Percentiles rank a stretch among this genome's conserved stretches.
These are phyloP conservation scores for Mycena chlorophos DNA, from an alignment of 768 basidiomycete genomes.

Conservation along the genomic window DNA sequence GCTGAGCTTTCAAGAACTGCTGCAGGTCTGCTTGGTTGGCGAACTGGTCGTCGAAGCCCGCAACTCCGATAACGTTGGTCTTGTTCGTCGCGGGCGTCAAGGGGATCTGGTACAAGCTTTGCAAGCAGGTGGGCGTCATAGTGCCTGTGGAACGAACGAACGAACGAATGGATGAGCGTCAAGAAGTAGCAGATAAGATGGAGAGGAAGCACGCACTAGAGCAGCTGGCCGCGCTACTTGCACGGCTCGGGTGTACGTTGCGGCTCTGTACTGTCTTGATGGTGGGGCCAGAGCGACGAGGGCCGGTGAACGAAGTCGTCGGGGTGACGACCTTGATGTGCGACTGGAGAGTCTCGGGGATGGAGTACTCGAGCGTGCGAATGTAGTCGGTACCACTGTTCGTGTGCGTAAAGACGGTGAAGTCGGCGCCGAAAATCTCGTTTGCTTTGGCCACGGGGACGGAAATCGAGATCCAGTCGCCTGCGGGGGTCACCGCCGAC, in stretches of 20 bases:
- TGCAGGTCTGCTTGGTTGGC: slow-evolving; percentile 24
- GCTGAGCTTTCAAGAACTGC: slow-evolving; percentile 27
- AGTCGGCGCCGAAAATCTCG: slow-evolving; percentile 25
- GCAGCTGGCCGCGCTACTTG: no score
- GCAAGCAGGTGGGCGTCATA: slow-evolving; percentile 30
- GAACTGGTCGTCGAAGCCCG: slow-evolving; percentile 25
- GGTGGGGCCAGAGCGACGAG: slow-evolving; percentile 5
- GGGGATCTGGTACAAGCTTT: slow-evolving; percentile 30
- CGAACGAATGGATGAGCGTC: no score
- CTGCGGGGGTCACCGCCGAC: slow-evolving; percentile 22
- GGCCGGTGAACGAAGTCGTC: slow-evolving; percentile 23
- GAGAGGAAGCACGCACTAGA: no score
- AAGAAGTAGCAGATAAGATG: no score
- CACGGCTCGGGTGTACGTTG: not conserved
- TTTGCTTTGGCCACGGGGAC: slow-evolving; percentile 27
- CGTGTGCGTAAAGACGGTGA: slow-evolving; percentile 19
- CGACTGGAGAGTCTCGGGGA: slow-evolving; percentile 24
- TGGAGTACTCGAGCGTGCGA: slow-evolving; percentile 29
- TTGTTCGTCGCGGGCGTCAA: slow-evolving; percentile 24
- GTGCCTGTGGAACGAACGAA: no score
- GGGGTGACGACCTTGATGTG: slow-evolving; percentile 30
- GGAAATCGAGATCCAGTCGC: slow-evolving; percentile 28
- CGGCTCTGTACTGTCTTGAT: not conserved
- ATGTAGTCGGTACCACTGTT: slow-evolving; percentile 23
- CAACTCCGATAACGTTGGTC: slow-evolving; percentile 24